Percentiles rank a stretch among this genome's conserved stretches.
phyloP scores from a whole-genome alignment of 495 filamentous ascomycete species.

The Aspergillus affinis region DNA sequence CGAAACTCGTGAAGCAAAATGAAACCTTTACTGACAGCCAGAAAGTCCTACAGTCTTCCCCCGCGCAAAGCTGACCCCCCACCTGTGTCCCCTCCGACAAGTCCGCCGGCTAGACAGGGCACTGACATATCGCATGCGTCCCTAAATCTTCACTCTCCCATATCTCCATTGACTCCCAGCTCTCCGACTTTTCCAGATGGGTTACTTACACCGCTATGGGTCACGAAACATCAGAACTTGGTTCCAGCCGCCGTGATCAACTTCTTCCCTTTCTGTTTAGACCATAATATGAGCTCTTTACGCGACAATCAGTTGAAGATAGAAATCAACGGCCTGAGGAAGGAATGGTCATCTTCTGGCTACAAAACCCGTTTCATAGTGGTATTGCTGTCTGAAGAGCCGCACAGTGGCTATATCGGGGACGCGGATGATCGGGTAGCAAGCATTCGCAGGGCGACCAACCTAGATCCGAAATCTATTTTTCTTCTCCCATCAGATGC shows the following conservation, averaged over 20 bases:
- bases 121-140: slow-evolving; percentile 42
- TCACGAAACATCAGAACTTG: slow-evolving; percentile 78
- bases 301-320: slow-evolving; percentile 86
- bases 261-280: slow-evolving; percentile 68
- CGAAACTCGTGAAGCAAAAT: background rate
- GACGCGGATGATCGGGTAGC: slow-evolving; percentile 75
- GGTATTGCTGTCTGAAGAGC: slow-evolving; percentile 69
- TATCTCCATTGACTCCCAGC: slow-evolving; percentile 79
- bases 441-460: slow-evolving; percentile 72
- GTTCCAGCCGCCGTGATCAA: slow-evolving; percentile 78
- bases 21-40: slow-evolving; percentile 19
- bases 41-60: slow-evolving; percentile 59
- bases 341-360: slow-evolving; percentile 61
- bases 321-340: slow-evolving; percentile 76
- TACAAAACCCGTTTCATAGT: slow-evolving; percentile 75
- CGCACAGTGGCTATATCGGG: slow-evolving; percentile 54
- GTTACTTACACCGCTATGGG: slow-evolving; percentile 75
- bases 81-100: slow-evolving; percentile 45
- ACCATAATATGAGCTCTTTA: slow-evolving; percentile 65
- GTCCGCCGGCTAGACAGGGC: slow-evolving; percentile 47
- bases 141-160: slow-evolving; percentile 73
- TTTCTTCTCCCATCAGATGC: slow-evolving; percentile 71
- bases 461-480: slow-evolving; percentile 74
- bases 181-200: slow-evolving; percentile 86
- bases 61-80: slow-evolving; percentile 63